A percentile compares a stretch with the other conserved stretches of the same genome.
phyloP scores from a whole-genome alignment of 306 rosid genomes.

The Carpinus viminea region DNA sequence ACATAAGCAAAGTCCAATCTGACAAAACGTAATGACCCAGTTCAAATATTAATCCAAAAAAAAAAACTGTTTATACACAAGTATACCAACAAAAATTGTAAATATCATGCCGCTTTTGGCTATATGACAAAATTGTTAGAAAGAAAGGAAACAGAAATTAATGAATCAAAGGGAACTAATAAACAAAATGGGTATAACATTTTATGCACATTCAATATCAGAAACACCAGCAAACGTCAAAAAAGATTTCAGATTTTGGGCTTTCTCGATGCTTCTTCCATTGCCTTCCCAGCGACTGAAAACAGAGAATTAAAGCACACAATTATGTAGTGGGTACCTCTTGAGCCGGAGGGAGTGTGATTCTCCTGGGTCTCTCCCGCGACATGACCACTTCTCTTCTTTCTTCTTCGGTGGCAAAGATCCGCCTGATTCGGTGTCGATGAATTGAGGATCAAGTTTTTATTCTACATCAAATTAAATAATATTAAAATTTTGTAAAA shows the following conservation, averaged over 20 bases:
- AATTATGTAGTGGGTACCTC: constrained; percentile 44
- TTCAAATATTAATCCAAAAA: too few species aligned
- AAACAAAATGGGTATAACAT: background rate
- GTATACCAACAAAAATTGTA: background rate
- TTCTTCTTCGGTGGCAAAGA: constrained; percentile 20
- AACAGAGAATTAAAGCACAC: background rate
- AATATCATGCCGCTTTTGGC: constrained; percentile 6
- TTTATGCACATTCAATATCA: too few species aligned
- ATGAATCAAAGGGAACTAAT: background rate
- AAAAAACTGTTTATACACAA: background rate
- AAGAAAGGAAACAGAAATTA: background rate
- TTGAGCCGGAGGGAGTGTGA: constrained; percentile 74
- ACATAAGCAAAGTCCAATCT: constrained; percentile 3
- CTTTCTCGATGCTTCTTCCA: background rate
- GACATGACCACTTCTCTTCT: constrained; percentile 45
- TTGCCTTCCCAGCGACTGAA: background rate
- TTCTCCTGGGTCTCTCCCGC: constrained; percentile 62
- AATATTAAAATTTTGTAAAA: too few species aligned
- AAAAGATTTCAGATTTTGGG: background rate
- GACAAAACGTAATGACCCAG: background rate
- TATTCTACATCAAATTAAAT: too few species aligned
- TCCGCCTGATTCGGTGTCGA: background rate
- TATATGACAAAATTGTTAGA: background rate
- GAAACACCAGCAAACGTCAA: constrained; percentile 7
- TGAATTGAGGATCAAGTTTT: background rate